Evolutionary conservation across 192 early-diverging fungal species (phyloP).

Genomic region (Paraglomus brasilianum): DNA sequence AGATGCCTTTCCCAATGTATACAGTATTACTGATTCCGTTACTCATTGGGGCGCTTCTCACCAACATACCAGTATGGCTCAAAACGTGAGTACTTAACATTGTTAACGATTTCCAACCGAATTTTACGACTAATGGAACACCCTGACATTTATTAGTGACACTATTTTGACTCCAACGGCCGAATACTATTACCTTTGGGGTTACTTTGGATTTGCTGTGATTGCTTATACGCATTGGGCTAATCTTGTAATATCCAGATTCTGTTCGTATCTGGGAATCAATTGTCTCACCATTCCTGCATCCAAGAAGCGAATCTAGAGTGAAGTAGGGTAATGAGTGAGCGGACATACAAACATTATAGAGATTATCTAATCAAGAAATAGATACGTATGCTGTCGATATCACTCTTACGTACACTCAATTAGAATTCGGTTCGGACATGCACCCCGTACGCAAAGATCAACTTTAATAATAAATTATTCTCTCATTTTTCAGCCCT

Average conservation of each 20-base stretch:
- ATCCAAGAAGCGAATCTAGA: too few species aligned
- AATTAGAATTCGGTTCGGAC: too few species aligned
- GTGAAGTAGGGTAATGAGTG: too few species aligned
- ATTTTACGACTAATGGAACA: neutral
- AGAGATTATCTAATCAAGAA: too few species aligned
- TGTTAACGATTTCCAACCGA: neutral
- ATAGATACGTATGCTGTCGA: too few species aligned
- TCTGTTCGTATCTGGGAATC: constrained; percentile 85
- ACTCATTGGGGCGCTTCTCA: constrained; percentile 66
- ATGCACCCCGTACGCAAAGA: too few species aligned
- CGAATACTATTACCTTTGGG: constrained; percentile 70
- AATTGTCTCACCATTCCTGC: constrained; percentile 77
- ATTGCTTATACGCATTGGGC: constrained; percentile 87
- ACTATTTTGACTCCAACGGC: constrained; percentile 65
- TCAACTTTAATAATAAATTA: too few species aligned
- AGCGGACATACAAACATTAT: too few species aligned
- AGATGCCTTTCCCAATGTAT: constrained; percentile 79
- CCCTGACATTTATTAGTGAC: constrained; percentile 37
- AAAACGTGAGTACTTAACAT: constrained; percentile 43
- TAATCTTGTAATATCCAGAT: constrained; percentile 78
- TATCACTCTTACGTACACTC: too few species aligned
- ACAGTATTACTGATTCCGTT: constrained; percentile 76
- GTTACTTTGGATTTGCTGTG: constrained; percentile 68
- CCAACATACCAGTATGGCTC: constrained; percentile 58
- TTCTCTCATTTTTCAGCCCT: too few species aligned